Conservation (phyloP, 192 early-diverging fungal species). For the Entomortierella chlamydospora region DNA sequence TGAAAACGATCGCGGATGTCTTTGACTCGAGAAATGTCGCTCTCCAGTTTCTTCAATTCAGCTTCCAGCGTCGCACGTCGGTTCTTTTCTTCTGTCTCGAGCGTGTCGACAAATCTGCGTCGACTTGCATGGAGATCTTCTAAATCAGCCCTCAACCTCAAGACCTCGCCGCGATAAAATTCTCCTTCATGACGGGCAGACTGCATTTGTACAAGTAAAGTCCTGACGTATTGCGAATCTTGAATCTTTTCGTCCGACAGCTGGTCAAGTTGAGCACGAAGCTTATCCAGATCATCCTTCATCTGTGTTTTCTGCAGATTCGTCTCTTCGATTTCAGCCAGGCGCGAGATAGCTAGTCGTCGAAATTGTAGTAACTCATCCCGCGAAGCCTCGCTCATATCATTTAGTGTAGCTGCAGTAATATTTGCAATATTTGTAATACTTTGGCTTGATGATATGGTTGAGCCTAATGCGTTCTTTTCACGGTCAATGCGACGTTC, state of each 20-base stretch:
- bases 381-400: constrained; percentile 30
- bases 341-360: constrained; percentile 18
- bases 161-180: constrained; percentile 2
- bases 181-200: constrained; percentile 23
- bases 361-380: constrained; percentile 43
- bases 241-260: constrained; percentile 37
- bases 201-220: constrained; percentile 28
- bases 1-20: constrained; percentile 42
- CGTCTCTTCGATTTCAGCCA: constrained; percentile 38
- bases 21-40: constrained; percentile 31
- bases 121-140: constrained; percentile 36
- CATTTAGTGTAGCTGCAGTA: constrained; percentile 1
- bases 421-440: background rate
- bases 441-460: background rate
- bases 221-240: constrained; percentile 30
- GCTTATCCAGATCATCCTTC: constrained; percentile 32
- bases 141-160: constrained; percentile 22
- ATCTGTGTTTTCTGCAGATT: constrained; percentile 12
- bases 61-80: constrained; percentile 32
- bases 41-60: constrained; percentile 40
- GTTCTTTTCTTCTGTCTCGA: constrained; percentile 40
- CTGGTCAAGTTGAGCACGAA: constrained; percentile 17
- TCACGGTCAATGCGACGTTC: constrained; percentile 16
- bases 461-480: background rate
- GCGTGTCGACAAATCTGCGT: constrained; percentile 33